phyloP scores from a whole-genome alignment of 176 grass and related monocot species.

The Cenchrus fungigraminus region DNA sequence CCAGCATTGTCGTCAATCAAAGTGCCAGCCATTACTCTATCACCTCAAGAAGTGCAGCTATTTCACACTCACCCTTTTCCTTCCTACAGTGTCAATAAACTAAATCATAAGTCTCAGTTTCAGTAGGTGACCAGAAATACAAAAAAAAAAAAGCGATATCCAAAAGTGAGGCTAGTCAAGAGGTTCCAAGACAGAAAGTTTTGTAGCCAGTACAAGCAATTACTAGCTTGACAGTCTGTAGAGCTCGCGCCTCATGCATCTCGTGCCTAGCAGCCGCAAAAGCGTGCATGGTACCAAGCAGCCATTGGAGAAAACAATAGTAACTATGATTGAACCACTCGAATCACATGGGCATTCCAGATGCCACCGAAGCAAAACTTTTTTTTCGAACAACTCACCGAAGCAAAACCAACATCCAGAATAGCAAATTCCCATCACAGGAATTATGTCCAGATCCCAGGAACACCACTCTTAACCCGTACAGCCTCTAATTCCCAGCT shows the following conservation, averaged over 20 bases:
- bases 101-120: neutral
- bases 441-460: neutral
- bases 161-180: constrained; percentile 7
- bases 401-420: neutral
- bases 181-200: neutral
- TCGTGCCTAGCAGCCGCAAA: neutral
- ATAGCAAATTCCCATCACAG: neutral
- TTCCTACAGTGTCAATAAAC: constrained; percentile 22
- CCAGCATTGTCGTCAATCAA: constrained; percentile 59
- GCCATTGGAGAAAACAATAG: neutral
- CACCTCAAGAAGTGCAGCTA: neutral
- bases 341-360: neutral
- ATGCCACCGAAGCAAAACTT: neutral
- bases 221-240: neutral
- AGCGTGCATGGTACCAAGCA: neutral
- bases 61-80: neutral
- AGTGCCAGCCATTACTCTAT: constrained; percentile 55
- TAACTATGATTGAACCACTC: neutral
- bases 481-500: neutral
- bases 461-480: neutral
- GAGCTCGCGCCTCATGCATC: neutral
- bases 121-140: neutral
- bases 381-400: too few relatives aligned
- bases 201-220: neutral
- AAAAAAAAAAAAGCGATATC: neutral